Evolutionary conservation across 225 moss, liverwort and hornwort genomes (phyloP).

Genomic region (Ulota crispa): DNA sequence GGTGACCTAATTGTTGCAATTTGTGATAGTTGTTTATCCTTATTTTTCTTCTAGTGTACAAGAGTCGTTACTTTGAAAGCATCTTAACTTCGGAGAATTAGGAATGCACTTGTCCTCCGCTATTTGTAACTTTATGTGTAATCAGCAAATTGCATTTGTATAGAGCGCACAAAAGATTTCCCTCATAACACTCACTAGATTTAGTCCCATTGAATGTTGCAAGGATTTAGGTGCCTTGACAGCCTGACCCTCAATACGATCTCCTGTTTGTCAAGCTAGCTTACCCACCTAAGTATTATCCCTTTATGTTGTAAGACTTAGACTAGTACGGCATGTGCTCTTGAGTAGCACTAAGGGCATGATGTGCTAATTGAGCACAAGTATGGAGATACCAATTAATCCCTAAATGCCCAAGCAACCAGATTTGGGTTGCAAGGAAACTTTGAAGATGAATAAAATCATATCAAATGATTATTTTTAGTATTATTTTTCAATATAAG

Average conservation of each 20-base stretch:
- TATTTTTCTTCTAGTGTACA: too few relatives aligned
- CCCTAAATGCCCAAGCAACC: too few relatives aligned
- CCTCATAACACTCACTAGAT: neutral
- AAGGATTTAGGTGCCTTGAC: neutral
- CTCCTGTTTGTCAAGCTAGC: neutral
- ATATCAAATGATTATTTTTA: too few relatives aligned
- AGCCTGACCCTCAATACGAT: neutral
- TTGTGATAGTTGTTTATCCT: too few relatives aligned
- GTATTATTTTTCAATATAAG: too few relatives aligned
- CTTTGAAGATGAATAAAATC: too few relatives aligned
- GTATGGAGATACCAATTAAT: too few relatives aligned
- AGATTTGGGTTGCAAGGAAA: too few relatives aligned
- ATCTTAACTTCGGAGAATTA: neutral
- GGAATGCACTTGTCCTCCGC: neutral
- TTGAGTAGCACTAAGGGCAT: neutral
- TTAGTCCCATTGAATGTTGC: neutral
- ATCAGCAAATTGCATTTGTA: neutral
- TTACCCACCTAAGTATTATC: neutral
- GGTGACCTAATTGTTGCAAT: too few relatives aligned
- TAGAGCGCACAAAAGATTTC: neutral
- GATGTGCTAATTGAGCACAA: neutral
- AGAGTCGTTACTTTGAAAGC: constrained; percentile 40
- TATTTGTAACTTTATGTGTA: neutral
- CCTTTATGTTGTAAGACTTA: neutral
- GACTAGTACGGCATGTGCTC: neutral